Evolutionary conservation across 352 stramenopile genomes (phyloP).

Genomic region (Elongisporangium undulatum): DNA sequence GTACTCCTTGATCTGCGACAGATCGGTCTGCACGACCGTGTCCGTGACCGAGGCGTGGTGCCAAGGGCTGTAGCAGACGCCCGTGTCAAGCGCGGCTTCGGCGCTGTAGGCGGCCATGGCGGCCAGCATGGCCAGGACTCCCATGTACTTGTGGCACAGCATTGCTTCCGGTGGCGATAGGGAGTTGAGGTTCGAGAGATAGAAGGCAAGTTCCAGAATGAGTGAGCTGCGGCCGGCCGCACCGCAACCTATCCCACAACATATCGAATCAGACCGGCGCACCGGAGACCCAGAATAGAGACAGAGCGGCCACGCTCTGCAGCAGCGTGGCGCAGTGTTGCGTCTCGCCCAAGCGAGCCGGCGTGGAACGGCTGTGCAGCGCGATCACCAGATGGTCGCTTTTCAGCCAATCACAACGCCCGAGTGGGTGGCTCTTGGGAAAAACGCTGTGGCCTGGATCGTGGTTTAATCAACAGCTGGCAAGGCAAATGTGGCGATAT

Average conservation of each 20-base stretch:
- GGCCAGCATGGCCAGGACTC: constrained; percentile 4
- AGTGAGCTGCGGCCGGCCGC: neutral
- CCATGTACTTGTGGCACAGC: constrained; percentile 10
- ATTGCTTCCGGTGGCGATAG: neutral
- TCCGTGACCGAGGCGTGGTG: constrained; percentile 30
- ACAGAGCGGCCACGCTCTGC: neutral
- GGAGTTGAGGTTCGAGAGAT: neutral
- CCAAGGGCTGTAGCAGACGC: constrained; percentile 65
- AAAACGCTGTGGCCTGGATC: neutral
- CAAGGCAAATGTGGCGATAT: neutral
- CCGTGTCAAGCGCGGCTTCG: constrained; percentile 11
- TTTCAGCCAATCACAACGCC: neutral
- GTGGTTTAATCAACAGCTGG: neutral
- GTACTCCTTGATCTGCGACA: constrained; percentile 28
- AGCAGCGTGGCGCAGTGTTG: neutral
- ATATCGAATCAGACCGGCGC: neutral
- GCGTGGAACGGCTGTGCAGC: neutral
- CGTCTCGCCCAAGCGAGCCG: neutral
- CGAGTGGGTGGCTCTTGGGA: neutral
- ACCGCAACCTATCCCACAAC: neutral
- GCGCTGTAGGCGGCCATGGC: constrained; percentile 6
- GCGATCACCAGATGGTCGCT: neutral
- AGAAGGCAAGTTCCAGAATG: neutral
- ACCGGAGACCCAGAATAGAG: neutral
- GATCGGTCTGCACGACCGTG: constrained; percentile 24